Base-by-base conservation (phyloP, 1,284 basidiomycete species). In the Ustilago xerochloae region DNA sequence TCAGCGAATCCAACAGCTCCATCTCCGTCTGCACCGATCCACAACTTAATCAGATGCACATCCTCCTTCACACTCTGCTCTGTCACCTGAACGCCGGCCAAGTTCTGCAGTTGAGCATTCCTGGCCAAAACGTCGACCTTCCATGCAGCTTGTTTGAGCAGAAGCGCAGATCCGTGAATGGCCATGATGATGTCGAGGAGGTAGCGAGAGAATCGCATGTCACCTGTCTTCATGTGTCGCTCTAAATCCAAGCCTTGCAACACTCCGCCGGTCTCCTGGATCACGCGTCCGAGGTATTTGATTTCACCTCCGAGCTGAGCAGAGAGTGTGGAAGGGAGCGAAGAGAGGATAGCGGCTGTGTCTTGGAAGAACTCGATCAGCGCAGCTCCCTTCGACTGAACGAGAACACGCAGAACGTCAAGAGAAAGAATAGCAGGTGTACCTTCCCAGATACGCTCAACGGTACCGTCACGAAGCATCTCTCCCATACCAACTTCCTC, bases 391-490 rank as follows among this genome's bases (percentile, higher is more conserved):
- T 72, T 86, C 86, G 60, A 86, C 84, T 52, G 87, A 85, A 29
- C 87, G n/a, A 78, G 57, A 1, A 80, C 89, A 51, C 91, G 86
- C 4, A 89, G 85, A 38, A 92, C 85, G 78, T 93, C 91, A 48
- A 92, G 83, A 1, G 90, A 87, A 1, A 92, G 87, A 2, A 92
- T 90, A 3, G 88, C 88, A 5, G 82, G 58, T 39, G 80, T 74
- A 54, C 84, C 92, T 84, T 93, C 92, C 92, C 92, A 93, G 50
- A 93, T 92, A 74, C 90, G 89, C 85, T 93, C 91, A 6, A 92
- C 92, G 7, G 90, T 82, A 3, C 87, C 86, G 84, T 93, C 91
- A 6, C 90, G 86, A 41, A 91, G 88, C 46, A 88, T 75, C 55
- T 72, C 68, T 64, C 61, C 74, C 55, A 70, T 55, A 35, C 59